These are phyloP conservation scores for Hirschfeldia incana DNA, from an alignment of 345 rosid species.

Conservation along the genomic window DNA sequence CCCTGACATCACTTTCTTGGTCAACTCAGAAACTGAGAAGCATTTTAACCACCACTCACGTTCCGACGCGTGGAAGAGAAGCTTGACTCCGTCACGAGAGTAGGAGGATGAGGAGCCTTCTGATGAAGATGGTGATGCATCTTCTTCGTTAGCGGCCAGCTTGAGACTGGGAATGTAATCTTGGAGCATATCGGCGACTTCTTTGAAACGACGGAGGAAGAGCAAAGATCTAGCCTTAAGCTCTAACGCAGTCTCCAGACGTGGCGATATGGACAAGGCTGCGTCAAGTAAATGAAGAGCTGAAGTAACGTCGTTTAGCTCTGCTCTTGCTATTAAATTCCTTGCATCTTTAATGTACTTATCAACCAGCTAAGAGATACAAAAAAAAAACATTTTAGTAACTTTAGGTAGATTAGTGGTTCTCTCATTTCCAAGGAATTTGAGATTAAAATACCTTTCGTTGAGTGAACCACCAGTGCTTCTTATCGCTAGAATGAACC, in stretches of 20 bases:
- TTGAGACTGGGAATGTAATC: slow-evolving; percentile 83
- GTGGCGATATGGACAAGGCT: slow-evolving; percentile 68
- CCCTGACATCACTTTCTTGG: slow-evolving; percentile 85
- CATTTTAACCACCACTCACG: slow-evolving; percentile 71
- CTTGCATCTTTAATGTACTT: slow-evolving; percentile 77
- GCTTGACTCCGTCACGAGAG: slow-evolving; percentile 46
- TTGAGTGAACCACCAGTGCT: slow-evolving; percentile 91
- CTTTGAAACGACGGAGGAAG: slow-evolving; percentile 33
- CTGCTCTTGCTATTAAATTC: slow-evolving; percentile 61
- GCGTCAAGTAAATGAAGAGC: slow-evolving; percentile 79
- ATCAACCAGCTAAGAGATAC: slow-evolving; percentile 58
- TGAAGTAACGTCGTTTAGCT: slow-evolving; percentile 54
- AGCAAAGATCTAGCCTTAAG: slow-evolving; percentile 42
- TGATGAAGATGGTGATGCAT: slow-evolving; percentile 48
- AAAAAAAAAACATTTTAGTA: background rate
- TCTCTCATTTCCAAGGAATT: background rate
- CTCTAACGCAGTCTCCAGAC: slow-evolving; percentile 47
- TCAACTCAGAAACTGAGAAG: slow-evolving; percentile 84
- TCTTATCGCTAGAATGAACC: slow-evolving; percentile 53
- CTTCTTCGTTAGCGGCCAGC: slow-evolving; percentile 50
- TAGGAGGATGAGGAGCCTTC: slow-evolving; percentile 33
- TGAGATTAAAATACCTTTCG: slow-evolving; percentile 52
- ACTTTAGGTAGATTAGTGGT: background rate
- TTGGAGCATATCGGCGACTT: slow-evolving; percentile 54
- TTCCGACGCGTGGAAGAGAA: slow-evolving; percentile 46